A percentile compares a stretch with the other conserved stretches of the same genome.
Conservation (phyloP, 2,329 filamentous ascomycete genomes). For the Paracoccidioides lutzii region DNA sequence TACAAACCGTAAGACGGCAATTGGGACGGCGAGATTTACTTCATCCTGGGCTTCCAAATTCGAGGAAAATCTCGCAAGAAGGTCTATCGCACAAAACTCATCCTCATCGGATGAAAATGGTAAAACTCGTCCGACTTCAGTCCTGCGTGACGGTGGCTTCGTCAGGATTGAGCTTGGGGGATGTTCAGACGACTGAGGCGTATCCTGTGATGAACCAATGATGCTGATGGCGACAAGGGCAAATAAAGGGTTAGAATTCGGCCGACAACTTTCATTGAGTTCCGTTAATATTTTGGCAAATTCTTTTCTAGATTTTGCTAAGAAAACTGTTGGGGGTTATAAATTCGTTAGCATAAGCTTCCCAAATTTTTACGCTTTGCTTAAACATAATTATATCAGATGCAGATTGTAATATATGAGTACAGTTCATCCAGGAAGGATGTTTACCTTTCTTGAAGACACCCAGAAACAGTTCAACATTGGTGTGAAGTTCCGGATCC, state of each 20-base stretch:
- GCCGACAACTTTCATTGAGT: constrained; percentile 34
- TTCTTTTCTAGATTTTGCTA: constrained; percentile 40
- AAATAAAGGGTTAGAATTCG: constrained; percentile 39
- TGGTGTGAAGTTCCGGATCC: constrained; percentile 33
- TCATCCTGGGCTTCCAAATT: constrained; percentile 39
- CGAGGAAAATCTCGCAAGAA: constrained; percentile 36
- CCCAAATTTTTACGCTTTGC: neutral
- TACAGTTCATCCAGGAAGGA: neutral
- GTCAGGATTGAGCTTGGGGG: constrained; percentile 17
- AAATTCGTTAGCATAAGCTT: constrained; percentile 2
- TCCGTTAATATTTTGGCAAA: constrained; percentile 42
- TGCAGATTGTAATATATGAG: neutral
- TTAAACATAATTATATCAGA: no score
- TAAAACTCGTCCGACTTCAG: constrained; percentile 22
- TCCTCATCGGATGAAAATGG: constrained; percentile 33
- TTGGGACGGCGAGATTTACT: constrained; percentile 37
- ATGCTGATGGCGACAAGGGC: constrained; percentile 42
- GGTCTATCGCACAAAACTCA: constrained; percentile 36
- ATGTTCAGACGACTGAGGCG: constrained; percentile 8
- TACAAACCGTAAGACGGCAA: constrained; percentile 33
- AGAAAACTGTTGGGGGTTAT: constrained; percentile 34
- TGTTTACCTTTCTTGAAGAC: constrained; percentile 41
- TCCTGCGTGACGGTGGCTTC: constrained; percentile 17
- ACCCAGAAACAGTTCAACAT: constrained; percentile 37
- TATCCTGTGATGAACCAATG: constrained; percentile 25